Percentiles rank a stretch among this genome's conserved stretches.
phyloP scores from a whole-genome alignment of 108 stramenopile species.

The Aurantiochytrium sp. region DNA sequence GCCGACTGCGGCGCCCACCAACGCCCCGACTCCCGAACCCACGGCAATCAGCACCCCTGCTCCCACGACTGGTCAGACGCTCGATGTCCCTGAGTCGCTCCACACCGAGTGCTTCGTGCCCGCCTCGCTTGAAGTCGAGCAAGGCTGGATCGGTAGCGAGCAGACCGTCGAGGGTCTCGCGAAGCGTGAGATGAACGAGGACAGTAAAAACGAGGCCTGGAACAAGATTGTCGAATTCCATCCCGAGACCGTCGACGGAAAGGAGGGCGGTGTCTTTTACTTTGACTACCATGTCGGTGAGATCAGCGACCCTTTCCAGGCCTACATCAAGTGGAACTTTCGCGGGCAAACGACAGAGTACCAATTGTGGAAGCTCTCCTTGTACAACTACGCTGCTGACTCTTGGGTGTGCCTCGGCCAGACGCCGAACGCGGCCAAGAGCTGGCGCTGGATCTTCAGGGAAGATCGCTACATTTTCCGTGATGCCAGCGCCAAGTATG shows the following conservation, averaged over 20 bases:
- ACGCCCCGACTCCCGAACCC: neutral
- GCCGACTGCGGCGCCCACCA: neutral
- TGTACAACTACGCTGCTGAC: neutral
- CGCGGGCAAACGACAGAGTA: neutral
- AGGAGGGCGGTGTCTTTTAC: neutral
- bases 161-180: neutral
- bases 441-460: neutral
- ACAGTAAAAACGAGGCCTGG: neutral
- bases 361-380: neutral
- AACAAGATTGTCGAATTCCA: neutral
- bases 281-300: neutral
- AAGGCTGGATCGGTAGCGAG: neutral
- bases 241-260: neutral
- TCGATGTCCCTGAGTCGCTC: neutral
- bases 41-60: neutral
- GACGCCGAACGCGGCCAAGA: neutral
- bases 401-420: neutral
- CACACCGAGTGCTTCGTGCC: neutral
- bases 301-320: neutral
- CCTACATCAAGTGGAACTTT: neutral
- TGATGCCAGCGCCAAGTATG: neutral
- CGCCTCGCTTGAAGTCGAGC: neutral
- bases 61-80: neutral
- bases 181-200: neutral
- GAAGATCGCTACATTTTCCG: neutral